Evolutionary conservation across 805 yeast species (phyloP).

Genomic region (Teunomyces kruisii): DNA sequence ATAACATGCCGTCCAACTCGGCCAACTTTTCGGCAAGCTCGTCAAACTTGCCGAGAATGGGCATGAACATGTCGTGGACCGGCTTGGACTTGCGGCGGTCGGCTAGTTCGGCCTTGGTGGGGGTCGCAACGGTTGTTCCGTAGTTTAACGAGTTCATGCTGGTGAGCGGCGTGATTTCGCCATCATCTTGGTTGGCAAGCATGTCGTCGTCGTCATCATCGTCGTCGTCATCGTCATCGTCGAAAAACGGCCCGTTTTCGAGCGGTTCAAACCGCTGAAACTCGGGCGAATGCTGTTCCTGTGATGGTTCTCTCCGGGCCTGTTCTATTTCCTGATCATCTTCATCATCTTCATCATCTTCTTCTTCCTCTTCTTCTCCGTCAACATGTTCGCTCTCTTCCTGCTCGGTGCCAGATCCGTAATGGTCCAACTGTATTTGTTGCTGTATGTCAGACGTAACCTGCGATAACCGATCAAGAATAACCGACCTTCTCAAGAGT

Average conservation of each 20-base stretch:
- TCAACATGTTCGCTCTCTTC: conserved; percentile 16
- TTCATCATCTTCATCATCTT: conserved; percentile 2
- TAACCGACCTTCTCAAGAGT: conserved; percentile 33
- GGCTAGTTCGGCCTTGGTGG: conserved; percentile 11
- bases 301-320: not conserved
- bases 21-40: conserved; percentile 43
- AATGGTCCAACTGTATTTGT: conserved; percentile 18
- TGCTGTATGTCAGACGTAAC: conserved; percentile 40
- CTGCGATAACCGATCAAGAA: conserved; percentile 37
- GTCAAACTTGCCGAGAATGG: conserved; percentile 51
- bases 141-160: conserved; percentile 30
- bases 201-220: conserved; percentile 17
- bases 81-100: conserved; percentile 30
- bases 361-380: conserved; percentile 6
- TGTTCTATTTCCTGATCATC: not conserved
- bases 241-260: conserved; percentile 6
- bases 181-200: conserved; percentile 9
- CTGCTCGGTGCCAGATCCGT: conserved; percentile 6
- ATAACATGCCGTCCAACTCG: conserved; percentile 28
- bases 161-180: conserved; percentile 35
- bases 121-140: conserved; percentile 9
- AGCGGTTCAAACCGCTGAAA: not conserved
- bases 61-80: conserved; percentile 56
- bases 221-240: conserved; percentile 20
- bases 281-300: conserved; percentile 1